Base-by-base conservation (phyloP, 2,329 filamentous ascomycete genomes). In the Ophiostoma fasciatum region DNA sequence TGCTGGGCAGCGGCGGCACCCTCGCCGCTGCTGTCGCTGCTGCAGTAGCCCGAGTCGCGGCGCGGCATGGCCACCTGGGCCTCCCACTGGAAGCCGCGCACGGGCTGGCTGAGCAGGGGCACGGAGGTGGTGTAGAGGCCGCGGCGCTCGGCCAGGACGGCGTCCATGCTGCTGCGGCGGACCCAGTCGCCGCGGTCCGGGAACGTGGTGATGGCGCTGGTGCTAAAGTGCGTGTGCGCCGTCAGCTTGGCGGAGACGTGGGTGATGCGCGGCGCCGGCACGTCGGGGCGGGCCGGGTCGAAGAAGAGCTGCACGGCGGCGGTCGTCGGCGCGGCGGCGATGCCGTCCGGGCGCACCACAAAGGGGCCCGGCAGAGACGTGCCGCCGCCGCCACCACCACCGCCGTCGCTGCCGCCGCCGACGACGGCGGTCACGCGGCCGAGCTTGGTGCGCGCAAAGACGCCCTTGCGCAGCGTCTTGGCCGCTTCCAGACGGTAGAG, bases 21-120 rank as follows among this genome's bases (percentile, higher is more conserved):
- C 15, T 31, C 38, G 18, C 23, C 28, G 28, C 29, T 22, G 21
- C 28, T 15, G 30, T 33, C 34, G 53, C 49, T 56, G 48, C 56
- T 66, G 11, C 58, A 59, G 48, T 71, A 72, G 7, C 68, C 68
- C 3, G 68, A 72, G 46, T 72, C 68, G 15, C 67, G 59, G 21
- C 66, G 59, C 1, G 46, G 47, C 18, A 49, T 45, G 3, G 46
- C 38, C 8, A 51, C 48, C 22, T 54, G 51, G 36, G 60, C 50
- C 15, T 42, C 45, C 70, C 70, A 74, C 17, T 46, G 44, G 10
- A 59, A 39, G 28, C 26, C 26, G 20, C 53, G 54, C 5, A 61
- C 32, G 0, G 56, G 39, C 4, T 54, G 48, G 11, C 60, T 47
- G 27, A 59, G 55, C 6, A 71, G 52, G 10, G 53, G 43, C 14